Conservation (phyloP, 345 rosid species). For the Geranium rotundifolium region DNA sequence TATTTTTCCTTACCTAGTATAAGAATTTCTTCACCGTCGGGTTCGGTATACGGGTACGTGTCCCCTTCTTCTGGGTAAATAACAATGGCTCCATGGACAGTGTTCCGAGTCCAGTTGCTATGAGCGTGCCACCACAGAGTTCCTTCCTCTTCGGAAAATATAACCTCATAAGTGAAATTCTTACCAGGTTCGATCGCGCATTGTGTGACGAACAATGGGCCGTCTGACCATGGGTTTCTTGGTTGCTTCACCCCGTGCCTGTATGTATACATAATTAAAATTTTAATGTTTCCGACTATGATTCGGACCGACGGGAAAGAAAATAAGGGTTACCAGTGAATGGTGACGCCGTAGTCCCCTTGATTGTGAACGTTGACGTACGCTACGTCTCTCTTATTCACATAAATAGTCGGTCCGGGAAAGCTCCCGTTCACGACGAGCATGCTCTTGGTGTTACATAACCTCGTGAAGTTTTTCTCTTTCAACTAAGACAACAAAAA, state of each 20-base stretch:
- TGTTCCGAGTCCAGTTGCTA: conserved; percentile 37
- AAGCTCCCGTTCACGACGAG: conserved; percentile 19
- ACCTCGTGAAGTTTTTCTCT: conserved; percentile 15
- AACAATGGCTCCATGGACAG: conserved; percentile 33
- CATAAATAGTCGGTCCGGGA: conserved; percentile 21
- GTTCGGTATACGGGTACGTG: conserved; percentile 19
- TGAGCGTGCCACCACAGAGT: too few relatives aligned
- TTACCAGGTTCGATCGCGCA: conserved; percentile 30
- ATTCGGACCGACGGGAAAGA: too few relatives aligned
- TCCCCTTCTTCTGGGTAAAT: conserved; percentile 13
- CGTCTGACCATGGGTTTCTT: conserved; percentile 36
- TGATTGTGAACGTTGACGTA: conserved; percentile 19
- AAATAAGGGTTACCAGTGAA: too few relatives aligned
- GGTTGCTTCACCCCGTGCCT: conserved; percentile 43
- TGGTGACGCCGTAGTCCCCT: conserved; percentile 11
- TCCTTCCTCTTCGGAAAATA: conserved; percentile 26
- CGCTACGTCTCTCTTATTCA: conserved; percentile 13
- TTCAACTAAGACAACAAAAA: too few relatives aligned
- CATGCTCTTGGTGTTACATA: conserved; percentile 16
- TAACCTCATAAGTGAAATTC: conserved; percentile 27
- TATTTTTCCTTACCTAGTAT: conserved; percentile 23
- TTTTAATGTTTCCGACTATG: too few relatives aligned
- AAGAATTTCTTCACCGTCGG: conserved; percentile 26
- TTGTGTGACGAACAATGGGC: conserved; percentile 39
- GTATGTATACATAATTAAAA: not conserved